A percentile compares a stretch with the other conserved stretches of the same genome.
Evolutionary conservation across 306 rosid species (phyloP).

Genomic region (Prinsepia uniflora): DNA sequence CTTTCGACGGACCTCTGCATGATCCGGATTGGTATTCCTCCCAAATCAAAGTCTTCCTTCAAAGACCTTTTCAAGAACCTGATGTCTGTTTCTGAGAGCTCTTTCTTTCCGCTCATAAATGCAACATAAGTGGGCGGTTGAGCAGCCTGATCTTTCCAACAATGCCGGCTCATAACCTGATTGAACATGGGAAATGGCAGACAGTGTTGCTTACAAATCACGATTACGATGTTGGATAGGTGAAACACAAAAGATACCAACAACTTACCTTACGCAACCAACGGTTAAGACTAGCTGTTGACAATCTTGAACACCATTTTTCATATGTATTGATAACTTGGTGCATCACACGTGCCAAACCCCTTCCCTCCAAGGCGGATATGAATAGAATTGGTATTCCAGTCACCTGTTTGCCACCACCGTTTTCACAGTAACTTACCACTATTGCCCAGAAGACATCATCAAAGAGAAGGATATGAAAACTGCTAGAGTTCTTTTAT

Average conservation of each 20-base stretch:
- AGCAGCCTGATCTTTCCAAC: slow-evolving; percentile 94
- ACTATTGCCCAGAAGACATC: background rate
- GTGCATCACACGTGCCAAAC: slow-evolving; percentile 54
- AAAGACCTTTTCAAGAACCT: slow-evolving; percentile 79
- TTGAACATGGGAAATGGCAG: background rate
- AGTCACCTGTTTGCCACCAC: slow-evolving; percentile 53
- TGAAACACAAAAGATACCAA: background rate
- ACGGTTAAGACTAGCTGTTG: slow-evolving; percentile 88
- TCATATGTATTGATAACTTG: slow-evolving; percentile 71
- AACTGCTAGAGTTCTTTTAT: background rate
- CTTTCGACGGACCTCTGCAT: slow-evolving; percentile 59
- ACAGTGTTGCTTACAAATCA: slow-evolving; percentile 20
- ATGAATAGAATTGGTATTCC: slow-evolving; percentile 87
- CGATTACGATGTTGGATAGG: background rate
- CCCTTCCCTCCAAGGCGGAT: slow-evolving; percentile 90
- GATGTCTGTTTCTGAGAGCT: slow-evolving; percentile 62
- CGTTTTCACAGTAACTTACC: slow-evolving; percentile 7
- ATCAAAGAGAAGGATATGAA: background rate
- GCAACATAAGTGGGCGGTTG: slow-evolving; percentile 94
- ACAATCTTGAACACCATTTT: slow-evolving; percentile 83
- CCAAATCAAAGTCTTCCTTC: slow-evolving; percentile 94
- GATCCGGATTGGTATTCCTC: slow-evolving; percentile 89
- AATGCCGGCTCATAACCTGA: slow-evolving; percentile 97
- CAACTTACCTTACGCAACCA: slow-evolving; percentile 86
- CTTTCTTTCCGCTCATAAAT: slow-evolving; percentile 73